phyloP scores from a whole-genome alignment of 2,329 filamentous ascomycete genomes.

The Colletotrichum sp. region DNA sequence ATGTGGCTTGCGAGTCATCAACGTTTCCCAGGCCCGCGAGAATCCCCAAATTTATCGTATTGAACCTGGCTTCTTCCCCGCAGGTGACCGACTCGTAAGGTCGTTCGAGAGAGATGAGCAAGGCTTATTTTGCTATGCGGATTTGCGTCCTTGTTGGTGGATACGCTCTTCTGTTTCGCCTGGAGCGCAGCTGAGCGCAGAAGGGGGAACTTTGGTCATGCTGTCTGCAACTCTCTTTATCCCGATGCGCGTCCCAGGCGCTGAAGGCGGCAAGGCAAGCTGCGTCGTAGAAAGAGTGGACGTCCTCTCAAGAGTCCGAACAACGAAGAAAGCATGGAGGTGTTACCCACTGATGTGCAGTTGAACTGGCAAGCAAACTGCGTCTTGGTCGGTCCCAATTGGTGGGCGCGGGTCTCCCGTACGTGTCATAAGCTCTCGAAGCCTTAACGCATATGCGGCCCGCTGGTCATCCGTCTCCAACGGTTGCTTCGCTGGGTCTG shows the following conservation, averaged over 20 bases:
- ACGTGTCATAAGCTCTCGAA: not conserved
- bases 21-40: not conserved
- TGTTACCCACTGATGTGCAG: not conserved
- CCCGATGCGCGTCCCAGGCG: not conserved
- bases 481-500: not conserved
- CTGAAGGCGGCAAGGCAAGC: not conserved
- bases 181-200: not conserved
- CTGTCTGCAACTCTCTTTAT: not conserved
- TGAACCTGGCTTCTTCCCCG: not conserved
- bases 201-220: not conserved
- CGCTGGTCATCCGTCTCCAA: not conserved
- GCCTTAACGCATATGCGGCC: not conserved
- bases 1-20: conserved; percentile 21
- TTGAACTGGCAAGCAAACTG: not conserved
- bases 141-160: not conserved
- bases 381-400: not conserved
- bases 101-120: not conserved
- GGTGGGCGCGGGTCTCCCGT: not conserved
- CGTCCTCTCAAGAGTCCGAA: not conserved
- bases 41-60: not conserved
- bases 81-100: not conserved
- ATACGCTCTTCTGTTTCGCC: not conserved
- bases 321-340: not conserved
- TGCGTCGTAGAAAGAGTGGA: not conserved
- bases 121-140: not conserved